phyloP scores from a whole-genome alignment of 2,329 filamentous ascomycete genomes.

The Fusarium verrucosum region DNA sequence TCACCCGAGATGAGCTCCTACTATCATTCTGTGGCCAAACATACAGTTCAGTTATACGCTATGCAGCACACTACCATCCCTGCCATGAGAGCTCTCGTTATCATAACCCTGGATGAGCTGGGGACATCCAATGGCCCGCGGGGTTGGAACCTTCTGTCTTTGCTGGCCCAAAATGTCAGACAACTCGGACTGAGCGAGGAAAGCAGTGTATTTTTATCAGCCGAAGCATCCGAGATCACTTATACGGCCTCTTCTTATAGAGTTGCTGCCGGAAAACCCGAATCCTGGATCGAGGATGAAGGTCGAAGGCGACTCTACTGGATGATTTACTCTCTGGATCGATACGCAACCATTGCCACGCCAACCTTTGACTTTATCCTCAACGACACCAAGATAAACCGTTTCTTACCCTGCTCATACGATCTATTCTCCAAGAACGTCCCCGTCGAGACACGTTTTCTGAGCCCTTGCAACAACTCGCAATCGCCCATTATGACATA shows the following conservation, averaged over 20 bases:
- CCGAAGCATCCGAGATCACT: conserved; percentile 47
- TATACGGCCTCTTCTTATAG: conserved; percentile 49
- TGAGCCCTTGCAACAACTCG: conserved; percentile 40
- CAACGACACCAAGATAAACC: conserved; percentile 52
- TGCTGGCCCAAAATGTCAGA: conserved; percentile 52
- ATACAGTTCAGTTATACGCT: conserved; percentile 54
- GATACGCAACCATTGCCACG: conserved; percentile 56
- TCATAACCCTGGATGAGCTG: conserved; percentile 54
- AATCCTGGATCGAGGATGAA: conserved; percentile 58
- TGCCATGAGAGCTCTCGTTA: conserved; percentile 53
- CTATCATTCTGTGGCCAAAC: conserved; percentile 52
- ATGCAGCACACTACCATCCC: conserved; percentile 54
- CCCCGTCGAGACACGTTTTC: conserved; percentile 53
- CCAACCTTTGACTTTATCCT: conserved; percentile 55
- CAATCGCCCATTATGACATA: conserved; percentile 40
- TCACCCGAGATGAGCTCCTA: conserved; percentile 51
- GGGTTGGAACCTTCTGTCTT: conserved; percentile 54
- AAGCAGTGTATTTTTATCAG: conserved; percentile 50
- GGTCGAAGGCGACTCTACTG: conserved; percentile 54
- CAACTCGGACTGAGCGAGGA: conserved; percentile 55
- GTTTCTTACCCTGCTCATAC: conserved; percentile 55
- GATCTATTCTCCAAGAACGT: conserved; percentile 56
- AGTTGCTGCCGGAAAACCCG: conserved; percentile 49
- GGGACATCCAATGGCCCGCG: conserved; percentile 55
- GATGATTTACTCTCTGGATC: conserved; percentile 58